Conservation (phyloP, 1,284 basidiomycete genomes). For the Moesziomyces parantarcticus region DNA sequence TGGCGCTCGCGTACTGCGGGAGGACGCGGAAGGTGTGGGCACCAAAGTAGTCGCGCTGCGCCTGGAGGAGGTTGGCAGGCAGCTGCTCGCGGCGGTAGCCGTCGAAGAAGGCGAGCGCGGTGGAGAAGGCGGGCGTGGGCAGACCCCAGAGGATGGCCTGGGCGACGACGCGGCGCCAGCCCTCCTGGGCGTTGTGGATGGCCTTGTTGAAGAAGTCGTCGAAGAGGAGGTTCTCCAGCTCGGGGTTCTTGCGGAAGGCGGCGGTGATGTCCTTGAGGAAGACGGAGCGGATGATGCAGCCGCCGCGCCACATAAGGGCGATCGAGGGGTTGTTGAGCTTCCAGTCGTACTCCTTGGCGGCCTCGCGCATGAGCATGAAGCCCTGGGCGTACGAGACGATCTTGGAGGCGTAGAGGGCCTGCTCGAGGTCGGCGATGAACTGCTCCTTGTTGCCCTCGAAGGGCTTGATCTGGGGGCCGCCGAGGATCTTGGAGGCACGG, state of each 20-base stretch:
- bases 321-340: constrained; percentile 85
- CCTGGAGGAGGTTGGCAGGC: constrained; percentile 92
- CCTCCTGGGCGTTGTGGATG: constrained; percentile 92
- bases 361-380: constrained; percentile 99
- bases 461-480: constrained; percentile 87
- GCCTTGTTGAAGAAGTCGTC: constrained; percentile 98
- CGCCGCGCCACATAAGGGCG: constrained; percentile 99
- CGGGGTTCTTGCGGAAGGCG: constrained; percentile 86
- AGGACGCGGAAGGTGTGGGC: constrained; percentile 56
- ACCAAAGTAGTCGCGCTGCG: constrained; percentile 75
- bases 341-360: constrained; percentile 87
- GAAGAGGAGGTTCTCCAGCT: constrained; percentile 93
- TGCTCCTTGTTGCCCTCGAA: constrained; percentile 99
- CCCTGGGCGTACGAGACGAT: constrained; percentile 89
- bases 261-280: constrained; percentile 72
- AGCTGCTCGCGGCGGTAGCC: constrained; percentile 89
- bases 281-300: constrained; percentile 86
- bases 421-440: constrained; percentile 98
- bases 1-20: constrained; percentile 60
- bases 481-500: constrained; percentile 88
- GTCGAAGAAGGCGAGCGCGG: constrained; percentile 98
- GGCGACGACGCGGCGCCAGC: constrained; percentile 96
- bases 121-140: constrained; percentile 93
- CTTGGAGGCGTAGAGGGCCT: constrained; percentile 98
- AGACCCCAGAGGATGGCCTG: constrained; percentile 98